Evolutionary conservation across 495 filamentous ascomycete species (phyloP).

Genomic region (Copromyces sp.): DNA sequence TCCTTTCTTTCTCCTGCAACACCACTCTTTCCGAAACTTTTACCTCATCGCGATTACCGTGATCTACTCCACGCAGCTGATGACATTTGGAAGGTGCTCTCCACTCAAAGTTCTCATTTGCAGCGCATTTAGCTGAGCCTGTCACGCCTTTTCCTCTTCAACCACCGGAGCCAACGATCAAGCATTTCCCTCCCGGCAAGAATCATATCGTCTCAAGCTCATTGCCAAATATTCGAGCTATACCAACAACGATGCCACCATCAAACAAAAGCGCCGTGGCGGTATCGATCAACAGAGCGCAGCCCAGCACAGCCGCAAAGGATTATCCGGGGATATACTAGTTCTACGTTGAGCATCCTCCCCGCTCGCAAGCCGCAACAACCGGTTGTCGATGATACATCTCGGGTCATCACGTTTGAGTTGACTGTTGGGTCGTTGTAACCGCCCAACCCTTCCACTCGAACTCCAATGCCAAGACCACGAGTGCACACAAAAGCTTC

Average conservation of each 20-base stretch:
- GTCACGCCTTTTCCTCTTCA: background rate
- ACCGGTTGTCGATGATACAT: background rate
- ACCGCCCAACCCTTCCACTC: background rate
- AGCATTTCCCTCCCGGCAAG: background rate
- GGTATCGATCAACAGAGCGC: background rate
- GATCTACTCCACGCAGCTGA: background rate
- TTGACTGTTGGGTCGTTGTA: background rate
- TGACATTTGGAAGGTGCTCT: background rate
- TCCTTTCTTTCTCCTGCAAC: background rate
- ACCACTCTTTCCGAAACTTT: background rate
- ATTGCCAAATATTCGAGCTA: background rate
- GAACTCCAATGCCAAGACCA: too few relatives aligned
- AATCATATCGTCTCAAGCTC: background rate
- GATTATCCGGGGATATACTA: background rate
- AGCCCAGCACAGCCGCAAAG: background rate
- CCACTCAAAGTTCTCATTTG: background rate
- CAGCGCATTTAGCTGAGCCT: background rate
- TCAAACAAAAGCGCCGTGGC: background rate
- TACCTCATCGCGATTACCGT: background rate
- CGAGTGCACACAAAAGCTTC: background rate
- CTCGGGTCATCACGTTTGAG: background rate
- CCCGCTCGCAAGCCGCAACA: background rate
- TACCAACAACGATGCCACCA: background rate
- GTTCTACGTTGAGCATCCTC: background rate
- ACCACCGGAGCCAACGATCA: background rate